Conservation (phyloP, 1,139 yeast genomes). For the Pichia sp. region DNA sequence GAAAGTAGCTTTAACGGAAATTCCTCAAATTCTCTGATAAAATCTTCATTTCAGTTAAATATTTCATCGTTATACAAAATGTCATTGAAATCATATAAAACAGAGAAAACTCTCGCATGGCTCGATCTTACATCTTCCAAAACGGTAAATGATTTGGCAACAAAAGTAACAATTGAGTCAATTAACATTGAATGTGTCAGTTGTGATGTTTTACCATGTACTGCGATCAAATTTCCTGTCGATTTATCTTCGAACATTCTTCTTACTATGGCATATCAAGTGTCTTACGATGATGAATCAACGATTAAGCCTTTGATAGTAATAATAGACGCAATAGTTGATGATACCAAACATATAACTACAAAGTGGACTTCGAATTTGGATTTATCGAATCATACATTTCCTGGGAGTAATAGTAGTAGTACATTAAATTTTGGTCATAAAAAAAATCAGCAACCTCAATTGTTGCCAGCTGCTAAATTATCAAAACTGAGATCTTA, state of each 20-base stretch:
- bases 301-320: slow-evolving; percentile 36
- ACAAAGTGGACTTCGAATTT: slow-evolving; percentile 59
- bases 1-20: background rate
- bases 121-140: slow-evolving; percentile 52
- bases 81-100: slow-evolving; percentile 34
- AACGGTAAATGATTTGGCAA: slow-evolving; percentile 31
- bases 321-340: slow-evolving; percentile 28
- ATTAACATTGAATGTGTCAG: slow-evolving; percentile 39
- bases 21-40: slow-evolving; percentile 1
- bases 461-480: slow-evolving; percentile 17
- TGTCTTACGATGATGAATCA: slow-evolving; percentile 31
- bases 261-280: slow-evolving; percentile 41
- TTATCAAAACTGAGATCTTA: slow-evolving; percentile 12
- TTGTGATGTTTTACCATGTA: slow-evolving; percentile 36
- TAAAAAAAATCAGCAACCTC: slow-evolving; percentile 21
- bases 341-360: slow-evolving; percentile 30
- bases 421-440: background rate
- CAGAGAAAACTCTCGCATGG: slow-evolving; percentile 49
- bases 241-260: slow-evolving; percentile 29
- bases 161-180: slow-evolving; percentile 25
- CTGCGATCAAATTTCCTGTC: slow-evolving; percentile 26
- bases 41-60: slow-evolving; percentile 28
- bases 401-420: background rate
- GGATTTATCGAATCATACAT: slow-evolving; percentile 36
- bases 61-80: slow-evolving; percentile 48